These are phyloP conservation scores for Lactifluus volemus DNA, from an alignment of 768 basidiomycete species.

Conservation along the genomic window DNA sequence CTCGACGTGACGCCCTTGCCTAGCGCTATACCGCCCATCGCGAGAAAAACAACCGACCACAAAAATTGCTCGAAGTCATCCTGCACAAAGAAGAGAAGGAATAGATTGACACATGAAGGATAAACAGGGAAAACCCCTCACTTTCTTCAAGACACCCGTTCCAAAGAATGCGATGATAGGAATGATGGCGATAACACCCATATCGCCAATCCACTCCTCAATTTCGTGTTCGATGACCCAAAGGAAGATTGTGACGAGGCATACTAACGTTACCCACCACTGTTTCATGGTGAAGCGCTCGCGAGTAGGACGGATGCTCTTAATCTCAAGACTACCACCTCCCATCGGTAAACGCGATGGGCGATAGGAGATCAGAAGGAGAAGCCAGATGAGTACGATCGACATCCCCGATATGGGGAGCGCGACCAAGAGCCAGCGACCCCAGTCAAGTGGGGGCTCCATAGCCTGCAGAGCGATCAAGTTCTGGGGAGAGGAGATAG, in stretches of 20 bases:
- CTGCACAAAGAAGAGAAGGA: slow-evolving; percentile 30
- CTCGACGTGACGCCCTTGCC: slow-evolving; percentile 90
- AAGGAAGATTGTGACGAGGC: slow-evolving; percentile 71
- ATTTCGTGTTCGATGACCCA: slow-evolving; percentile 87
- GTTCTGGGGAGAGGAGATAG: slow-evolving; percentile 97
- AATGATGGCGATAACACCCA: slow-evolving; percentile 94
- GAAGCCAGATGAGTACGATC: slow-evolving; percentile 83
- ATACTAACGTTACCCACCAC: slow-evolving; percentile 83
- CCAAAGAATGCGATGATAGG: slow-evolving; percentile 93
- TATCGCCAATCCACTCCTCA: slow-evolving; percentile 76
- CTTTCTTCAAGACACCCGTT: slow-evolving; percentile 90
- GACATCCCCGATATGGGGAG: slow-evolving; percentile 85
- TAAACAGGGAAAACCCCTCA: slow-evolving; percentile 24
- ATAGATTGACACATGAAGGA: not conserved
- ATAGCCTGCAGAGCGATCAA: slow-evolving; percentile 85
- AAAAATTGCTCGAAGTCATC: slow-evolving; percentile 93
- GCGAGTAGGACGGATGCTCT: slow-evolving; percentile 71
- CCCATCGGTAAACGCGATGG: slow-evolving; percentile 66
- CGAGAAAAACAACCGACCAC: slow-evolving; percentile 92
- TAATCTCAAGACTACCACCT: slow-evolving; percentile 74
- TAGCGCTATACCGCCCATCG: slow-evolving; percentile 96
- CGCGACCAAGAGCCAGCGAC: slow-evolving; percentile 87
- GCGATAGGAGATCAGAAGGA: slow-evolving; percentile 75
- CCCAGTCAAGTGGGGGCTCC: slow-evolving; percentile 83
- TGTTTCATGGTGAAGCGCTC: slow-evolving; percentile 80